A percentile compares a stretch with the other conserved stretches of the same genome.
phyloP scores from a whole-genome alignment of 2,329 filamentous ascomycete species.

The Chrysoporthe deuterocubensis region DNA sequence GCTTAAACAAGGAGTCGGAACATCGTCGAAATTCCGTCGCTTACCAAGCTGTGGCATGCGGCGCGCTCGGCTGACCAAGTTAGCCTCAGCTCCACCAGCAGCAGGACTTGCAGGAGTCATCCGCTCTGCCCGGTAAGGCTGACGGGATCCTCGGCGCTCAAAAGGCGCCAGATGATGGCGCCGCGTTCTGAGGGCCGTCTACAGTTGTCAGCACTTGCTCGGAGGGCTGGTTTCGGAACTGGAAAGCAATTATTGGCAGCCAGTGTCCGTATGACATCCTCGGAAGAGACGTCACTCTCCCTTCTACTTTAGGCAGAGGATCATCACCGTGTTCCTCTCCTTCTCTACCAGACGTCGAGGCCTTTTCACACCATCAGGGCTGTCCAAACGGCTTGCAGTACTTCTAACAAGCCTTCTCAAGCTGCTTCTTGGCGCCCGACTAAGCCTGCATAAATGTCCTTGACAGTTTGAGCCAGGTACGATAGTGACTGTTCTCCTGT shows the following conservation, averaged over 20 bases:
- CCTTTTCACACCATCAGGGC: too few relatives aligned
- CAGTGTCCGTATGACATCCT: background rate
- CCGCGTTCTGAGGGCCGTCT: background rate
- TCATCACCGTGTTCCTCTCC: too few relatives aligned
- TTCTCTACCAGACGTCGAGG: too few relatives aligned
- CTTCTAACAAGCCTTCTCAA: too few relatives aligned
- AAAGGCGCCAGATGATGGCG: background rate
- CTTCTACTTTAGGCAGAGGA: background rate
- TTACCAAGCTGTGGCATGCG: background rate
- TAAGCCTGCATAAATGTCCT: too few relatives aligned
- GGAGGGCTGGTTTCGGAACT: background rate
- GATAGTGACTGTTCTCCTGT: too few relatives aligned
- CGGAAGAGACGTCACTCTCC: too few relatives aligned
- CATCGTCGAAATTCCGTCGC: background rate
- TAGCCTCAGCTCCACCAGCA: background rate
- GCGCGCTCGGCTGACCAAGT: background rate
- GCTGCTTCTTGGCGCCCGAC: too few relatives aligned
- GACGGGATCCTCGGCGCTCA: background rate
- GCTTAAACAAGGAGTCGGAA: background rate
- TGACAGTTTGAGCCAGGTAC: too few relatives aligned
- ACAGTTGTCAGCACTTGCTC: background rate
- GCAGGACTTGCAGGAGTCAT: background rate
- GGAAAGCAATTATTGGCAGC: background rate
- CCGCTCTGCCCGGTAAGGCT: background rate
- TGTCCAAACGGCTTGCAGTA: too few relatives aligned